Percentiles rank a stretch among this genome's conserved stretches.
These are phyloP conservation scores for Vitis amurensis DNA, from an alignment of 164 flowering plant genomes.

Conservation along the genomic window DNA sequence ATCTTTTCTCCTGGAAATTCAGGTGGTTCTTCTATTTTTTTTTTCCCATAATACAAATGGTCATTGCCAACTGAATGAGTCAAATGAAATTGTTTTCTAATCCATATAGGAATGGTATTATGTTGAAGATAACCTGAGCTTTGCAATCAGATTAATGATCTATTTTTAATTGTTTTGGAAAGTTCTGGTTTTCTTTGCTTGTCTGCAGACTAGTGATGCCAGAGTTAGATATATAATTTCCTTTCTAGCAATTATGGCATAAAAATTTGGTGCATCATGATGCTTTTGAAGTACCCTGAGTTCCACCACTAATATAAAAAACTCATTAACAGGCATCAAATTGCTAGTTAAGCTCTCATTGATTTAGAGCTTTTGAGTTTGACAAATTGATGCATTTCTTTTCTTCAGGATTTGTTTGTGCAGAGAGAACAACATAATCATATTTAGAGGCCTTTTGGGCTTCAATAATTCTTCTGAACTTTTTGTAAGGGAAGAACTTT, in stretches of 20 bases:
- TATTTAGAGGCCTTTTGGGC: background rate
- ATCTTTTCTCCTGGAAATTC: slow-evolving; percentile 81
- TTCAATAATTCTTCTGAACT: background rate
- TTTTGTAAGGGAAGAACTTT: too few species aligned
- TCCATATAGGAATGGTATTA: background rate
- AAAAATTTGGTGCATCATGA: background rate
- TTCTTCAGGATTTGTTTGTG: background rate
- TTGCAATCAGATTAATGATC: background rate
- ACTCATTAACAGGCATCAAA: background rate
- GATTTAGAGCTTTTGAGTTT: background rate
- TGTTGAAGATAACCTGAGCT: background rate
- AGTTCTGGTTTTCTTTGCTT: too few species aligned
- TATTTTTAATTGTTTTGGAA: too few species aligned
- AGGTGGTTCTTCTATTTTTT: slow-evolving; percentile 41
- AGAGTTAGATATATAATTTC: background rate
- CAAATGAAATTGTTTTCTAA: background rate
- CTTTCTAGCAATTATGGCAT: background rate
- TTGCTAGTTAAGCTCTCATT: background rate
- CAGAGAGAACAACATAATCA: background rate
- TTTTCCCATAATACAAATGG: background rate
- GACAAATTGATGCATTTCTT: background rate
- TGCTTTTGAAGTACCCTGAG: background rate
- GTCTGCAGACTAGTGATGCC: too few species aligned
- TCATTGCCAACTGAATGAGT: background rate
- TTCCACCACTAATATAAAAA: background rate